These are phyloP conservation scores for Naganishia antarctica DNA, from an alignment of 768 basidiomycete genomes.

Conservation along the genomic window DNA sequence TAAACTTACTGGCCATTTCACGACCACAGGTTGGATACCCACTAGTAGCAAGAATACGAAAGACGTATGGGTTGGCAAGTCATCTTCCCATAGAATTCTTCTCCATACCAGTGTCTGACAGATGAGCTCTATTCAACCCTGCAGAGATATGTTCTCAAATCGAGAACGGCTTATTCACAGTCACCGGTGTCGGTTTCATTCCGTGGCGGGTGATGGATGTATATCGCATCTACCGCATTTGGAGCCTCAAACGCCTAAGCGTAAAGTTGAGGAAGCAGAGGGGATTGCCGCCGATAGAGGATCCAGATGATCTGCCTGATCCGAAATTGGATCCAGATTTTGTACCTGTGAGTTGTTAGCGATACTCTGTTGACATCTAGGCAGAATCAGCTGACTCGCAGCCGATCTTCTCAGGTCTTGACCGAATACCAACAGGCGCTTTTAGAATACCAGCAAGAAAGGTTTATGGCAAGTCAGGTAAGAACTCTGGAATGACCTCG, in stretches of 20 bases:
- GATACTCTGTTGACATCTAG: too few species aligned
- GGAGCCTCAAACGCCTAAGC: constrained; percentile 64
- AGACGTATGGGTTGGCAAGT: constrained; percentile 65
- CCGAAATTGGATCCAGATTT: constrained; percentile 52
- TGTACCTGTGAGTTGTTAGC: constrained; percentile 36
- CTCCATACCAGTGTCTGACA: background rate
- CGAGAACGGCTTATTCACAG: constrained; percentile 72
- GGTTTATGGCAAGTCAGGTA: constrained; percentile 46
- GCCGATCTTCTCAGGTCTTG: constrained; percentile 33
- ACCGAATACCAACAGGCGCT: constrained; percentile 46
- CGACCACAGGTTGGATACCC: constrained; percentile 56
- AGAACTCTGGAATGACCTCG: constrained; percentile 6
- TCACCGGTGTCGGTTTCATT: constrained; percentile 71
- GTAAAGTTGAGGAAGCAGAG: constrained; percentile 59
- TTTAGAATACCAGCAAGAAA: constrained; percentile 45
- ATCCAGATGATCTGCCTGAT: constrained; percentile 75
- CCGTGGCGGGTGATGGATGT: constrained; percentile 72
- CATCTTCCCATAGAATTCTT: background rate
- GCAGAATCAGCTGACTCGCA: background rate
- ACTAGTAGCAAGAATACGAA: constrained; percentile 64
- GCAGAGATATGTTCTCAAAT: constrained; percentile 67
- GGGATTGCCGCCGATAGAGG: constrained; percentile 61
- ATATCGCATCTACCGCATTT: constrained; percentile 69
- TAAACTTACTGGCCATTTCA: background rate
- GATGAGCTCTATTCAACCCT: too few species aligned